Evolutionary conservation across 2,329 filamentous ascomycete species (phyloP), one percentile per base, ranked within the genome.

Genomic region (Sarocladiaceae sp.): DNA sequence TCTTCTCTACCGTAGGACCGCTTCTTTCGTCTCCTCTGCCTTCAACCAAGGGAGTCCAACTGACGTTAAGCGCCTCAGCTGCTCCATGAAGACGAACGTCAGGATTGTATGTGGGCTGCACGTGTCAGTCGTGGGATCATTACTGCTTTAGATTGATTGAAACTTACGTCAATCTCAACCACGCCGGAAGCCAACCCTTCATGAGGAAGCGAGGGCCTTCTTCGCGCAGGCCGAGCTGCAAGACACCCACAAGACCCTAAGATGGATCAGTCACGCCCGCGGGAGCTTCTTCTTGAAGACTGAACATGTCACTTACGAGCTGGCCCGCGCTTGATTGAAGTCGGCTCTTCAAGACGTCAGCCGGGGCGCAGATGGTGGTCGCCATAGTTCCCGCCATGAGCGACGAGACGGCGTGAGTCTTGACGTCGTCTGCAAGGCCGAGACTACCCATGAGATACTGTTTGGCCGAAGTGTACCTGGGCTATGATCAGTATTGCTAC

Each of bases 61-160:
- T 4, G 18, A 32, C 6, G 56, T 58, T 32, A 69, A 44, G n/a
- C 59, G 52, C 44, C 65, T 55, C 29, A 70, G 53, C 50, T 69
- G 63, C 50, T 70, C 66, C 60, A 70, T 69, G 45, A 70, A 69
- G 0, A 70, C 60, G 50, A 69, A 70, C 0, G 65, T 70, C 44
- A 70, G 53, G n/a, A 70, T 59, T 1, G 67, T 70, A 35, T 69
- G 65, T 0, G 68, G 67, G 26, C 66, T 68, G 31, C 2, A 23
- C 11, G 13, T 16, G 49, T 57, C 37, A 55, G 48, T 34, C 21
- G 31, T 5, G 16, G 19, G 48, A 48, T 19, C 9, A 0, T 16
- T 41, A 13, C 45, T 1, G 1, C n/a, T 3, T 0, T 6, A 1
- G 2, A 11, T 9, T 18, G 19, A n/a, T 7, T 10, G 4, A 3